These are phyloP conservation scores for Pouteria glomerata DNA, from an alignment of 148 eudicot genomes.

Conservation along the genomic window DNA sequence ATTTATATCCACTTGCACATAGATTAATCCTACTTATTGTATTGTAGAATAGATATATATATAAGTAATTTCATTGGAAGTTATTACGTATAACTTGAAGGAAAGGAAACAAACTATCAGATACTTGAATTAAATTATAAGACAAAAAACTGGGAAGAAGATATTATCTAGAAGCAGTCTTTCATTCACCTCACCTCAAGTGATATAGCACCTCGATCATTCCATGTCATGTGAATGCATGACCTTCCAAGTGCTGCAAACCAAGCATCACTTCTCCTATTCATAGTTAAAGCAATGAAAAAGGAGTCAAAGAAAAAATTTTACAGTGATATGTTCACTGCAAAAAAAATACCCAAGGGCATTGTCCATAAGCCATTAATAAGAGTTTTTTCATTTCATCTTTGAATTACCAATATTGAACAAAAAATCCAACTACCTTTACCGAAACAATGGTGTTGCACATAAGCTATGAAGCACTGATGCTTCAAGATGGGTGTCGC, in stretches of 20 bases:
- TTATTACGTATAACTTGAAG: background rate
- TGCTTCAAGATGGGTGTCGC: no score
- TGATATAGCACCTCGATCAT: constrained; percentile 91
- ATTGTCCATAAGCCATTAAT: background rate
- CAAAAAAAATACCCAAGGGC: background rate
- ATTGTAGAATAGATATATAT: background rate
- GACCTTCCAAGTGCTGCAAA: constrained; percentile 81
- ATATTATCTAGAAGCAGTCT: background rate
- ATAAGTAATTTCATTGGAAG: background rate
- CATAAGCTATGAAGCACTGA: no score
- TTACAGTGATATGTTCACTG: background rate
- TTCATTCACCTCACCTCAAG: constrained; percentile 57
- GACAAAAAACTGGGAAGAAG: background rate
- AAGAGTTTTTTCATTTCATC: background rate
- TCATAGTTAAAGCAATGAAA: constrained; percentile 15
- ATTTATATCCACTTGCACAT: background rate
- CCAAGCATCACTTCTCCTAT: constrained; percentile 91
- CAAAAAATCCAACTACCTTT: no score
- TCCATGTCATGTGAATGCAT: constrained; percentile 97
- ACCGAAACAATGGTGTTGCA: background rate
- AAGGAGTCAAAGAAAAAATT: background rate
- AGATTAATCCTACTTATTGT: background rate
- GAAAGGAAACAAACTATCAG: background rate
- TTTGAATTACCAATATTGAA: no score
- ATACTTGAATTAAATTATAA: background rate